Percentiles rank a stretch among this genome's conserved stretches.
Evolutionary conservation across 2,329 filamentous ascomycete genomes (phyloP).

Genomic region (Emmonsiellopsis sp.): DNA sequence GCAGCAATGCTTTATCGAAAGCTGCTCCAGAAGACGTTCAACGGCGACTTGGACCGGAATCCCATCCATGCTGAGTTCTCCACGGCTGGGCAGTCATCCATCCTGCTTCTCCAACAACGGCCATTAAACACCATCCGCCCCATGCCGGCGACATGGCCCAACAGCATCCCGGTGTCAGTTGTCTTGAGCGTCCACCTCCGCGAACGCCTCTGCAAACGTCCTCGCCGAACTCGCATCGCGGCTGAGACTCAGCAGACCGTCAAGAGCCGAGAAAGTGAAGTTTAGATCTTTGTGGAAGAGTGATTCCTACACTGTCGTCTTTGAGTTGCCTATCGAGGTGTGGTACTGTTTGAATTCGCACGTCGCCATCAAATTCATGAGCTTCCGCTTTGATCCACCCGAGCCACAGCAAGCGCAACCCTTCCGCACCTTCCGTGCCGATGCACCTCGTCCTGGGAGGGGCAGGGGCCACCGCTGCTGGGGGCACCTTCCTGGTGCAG

Average conservation of each 20-base stretch:
- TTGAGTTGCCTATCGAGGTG: slow-evolving; percentile 2
- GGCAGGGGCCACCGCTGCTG: too few species aligned
- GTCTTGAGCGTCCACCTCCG: neutral
- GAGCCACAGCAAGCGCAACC: too few species aligned
- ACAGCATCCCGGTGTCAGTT: neutral
- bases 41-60: neutral
- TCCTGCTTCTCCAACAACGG: neutral
- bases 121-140: neutral
- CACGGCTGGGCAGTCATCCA: neutral
- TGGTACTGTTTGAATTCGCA: slow-evolving; percentile 3
- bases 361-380: neutral
- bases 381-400: neutral
- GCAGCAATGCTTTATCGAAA: neutral
- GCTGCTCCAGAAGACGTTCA: neutral
- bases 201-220: neutral
- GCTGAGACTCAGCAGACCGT: neutral
- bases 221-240: neutral
- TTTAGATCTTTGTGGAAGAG: neutral
- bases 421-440: too few species aligned
- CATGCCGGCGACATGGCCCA: neutral
- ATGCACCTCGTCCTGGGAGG: too few species aligned
- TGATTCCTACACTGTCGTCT: neutral
- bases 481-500: too few species aligned
- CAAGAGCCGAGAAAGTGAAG: neutral
- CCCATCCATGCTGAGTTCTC: neutral